Conservation (phyloP, 192 early-diverging fungal species). For the Podila verticillata region DNA sequence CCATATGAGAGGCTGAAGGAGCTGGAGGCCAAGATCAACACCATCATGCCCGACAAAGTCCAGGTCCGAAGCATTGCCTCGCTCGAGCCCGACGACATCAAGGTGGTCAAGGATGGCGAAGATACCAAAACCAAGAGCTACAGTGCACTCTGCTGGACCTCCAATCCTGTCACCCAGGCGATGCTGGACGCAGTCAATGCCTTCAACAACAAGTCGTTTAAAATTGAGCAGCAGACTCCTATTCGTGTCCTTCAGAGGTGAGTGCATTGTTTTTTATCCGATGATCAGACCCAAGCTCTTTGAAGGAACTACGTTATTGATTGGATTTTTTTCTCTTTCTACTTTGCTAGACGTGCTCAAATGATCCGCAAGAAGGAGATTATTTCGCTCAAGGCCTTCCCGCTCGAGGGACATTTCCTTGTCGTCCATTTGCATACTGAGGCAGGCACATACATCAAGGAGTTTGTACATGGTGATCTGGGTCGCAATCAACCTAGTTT, state of each 20-base stretch:
- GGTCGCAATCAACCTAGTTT: slow-evolving; percentile 86
- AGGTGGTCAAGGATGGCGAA: slow-evolving; percentile 78
- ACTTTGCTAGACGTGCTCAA: slow-evolving; percentile 56
- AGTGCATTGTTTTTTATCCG: not conserved
- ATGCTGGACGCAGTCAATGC: slow-evolving; percentile 65
- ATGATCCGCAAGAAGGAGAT: slow-evolving; percentile 67
- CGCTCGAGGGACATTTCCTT: slow-evolving; percentile 63
- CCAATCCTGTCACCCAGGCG: slow-evolving; percentile 59
- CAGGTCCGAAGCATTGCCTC: slow-evolving; percentile 59
- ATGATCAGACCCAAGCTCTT: not conserved
- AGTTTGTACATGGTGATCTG: slow-evolving; percentile 95
- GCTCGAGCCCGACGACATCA: slow-evolving; percentile 56
- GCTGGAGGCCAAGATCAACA: slow-evolving; percentile 59
- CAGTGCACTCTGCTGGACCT: slow-evolving; percentile 76
- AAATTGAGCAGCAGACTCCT: slow-evolving; percentile 74
- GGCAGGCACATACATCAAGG: slow-evolving; percentile 93
- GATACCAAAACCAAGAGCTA: slow-evolving; percentile 80
- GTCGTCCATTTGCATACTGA: slow-evolving; percentile 78
- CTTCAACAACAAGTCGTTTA: slow-evolving; percentile 55
- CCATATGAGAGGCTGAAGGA: slow-evolving; percentile 47
- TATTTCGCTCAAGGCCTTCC: slow-evolving; percentile 56
- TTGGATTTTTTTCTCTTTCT: not conserved
- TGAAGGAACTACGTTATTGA: not conserved
- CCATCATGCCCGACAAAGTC: slow-evolving; percentile 58
- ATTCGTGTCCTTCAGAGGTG: slow-evolving; percentile 79